phyloP scores from a whole-genome alignment of 352 stramenopile genomes.

The Globisporangium echinulatum region DNA sequence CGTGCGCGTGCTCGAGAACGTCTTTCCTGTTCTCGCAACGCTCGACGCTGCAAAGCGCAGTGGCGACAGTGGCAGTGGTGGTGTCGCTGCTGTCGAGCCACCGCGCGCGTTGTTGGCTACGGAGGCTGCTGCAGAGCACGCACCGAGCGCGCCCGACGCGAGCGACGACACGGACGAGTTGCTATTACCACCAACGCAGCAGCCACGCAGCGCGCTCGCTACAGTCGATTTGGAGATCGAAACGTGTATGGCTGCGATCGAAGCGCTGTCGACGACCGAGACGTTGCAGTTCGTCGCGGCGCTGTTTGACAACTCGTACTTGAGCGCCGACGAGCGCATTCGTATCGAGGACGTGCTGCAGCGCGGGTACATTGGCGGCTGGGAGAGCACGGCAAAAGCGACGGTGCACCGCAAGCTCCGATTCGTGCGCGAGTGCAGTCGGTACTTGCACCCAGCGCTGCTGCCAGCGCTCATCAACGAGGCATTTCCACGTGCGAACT shows the following conservation, averaged over 20 bases:
- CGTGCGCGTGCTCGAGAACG: constrained; percentile 68
- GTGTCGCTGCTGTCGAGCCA: constrained; percentile 7
- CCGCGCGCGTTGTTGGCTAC: not conserved
- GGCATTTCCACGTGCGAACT: constrained; percentile 38
- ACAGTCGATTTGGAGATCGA: constrained; percentile 45
- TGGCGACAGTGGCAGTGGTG: constrained; percentile 3
- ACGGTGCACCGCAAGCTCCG: constrained; percentile 62
- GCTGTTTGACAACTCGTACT: constrained; percentile 66
- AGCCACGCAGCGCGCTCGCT: not conserved
- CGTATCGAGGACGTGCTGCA: constrained; percentile 73
- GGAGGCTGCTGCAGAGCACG: no score
- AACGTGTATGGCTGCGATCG: constrained; percentile 68
- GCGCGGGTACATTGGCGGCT: constrained; percentile 74
- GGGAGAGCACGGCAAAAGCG: constrained; percentile 61
- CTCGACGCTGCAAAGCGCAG: constrained; percentile 32
- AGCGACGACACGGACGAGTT: not conserved
- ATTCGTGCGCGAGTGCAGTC: constrained; percentile 72
- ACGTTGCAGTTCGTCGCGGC: constrained; percentile 48
- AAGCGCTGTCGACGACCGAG: constrained; percentile 59
- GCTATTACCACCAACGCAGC: not conserved
- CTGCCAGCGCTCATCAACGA: constrained; percentile 62
- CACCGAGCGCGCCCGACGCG: not conserved
- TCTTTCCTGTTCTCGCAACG: constrained; percentile 61
- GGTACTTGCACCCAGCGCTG: constrained; percentile 54
- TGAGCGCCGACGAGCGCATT: constrained; percentile 63